These are phyloP conservation scores for Polygonum maritimum DNA, from an alignment of 148 eudicot genomes.

Conservation along the genomic window DNA sequence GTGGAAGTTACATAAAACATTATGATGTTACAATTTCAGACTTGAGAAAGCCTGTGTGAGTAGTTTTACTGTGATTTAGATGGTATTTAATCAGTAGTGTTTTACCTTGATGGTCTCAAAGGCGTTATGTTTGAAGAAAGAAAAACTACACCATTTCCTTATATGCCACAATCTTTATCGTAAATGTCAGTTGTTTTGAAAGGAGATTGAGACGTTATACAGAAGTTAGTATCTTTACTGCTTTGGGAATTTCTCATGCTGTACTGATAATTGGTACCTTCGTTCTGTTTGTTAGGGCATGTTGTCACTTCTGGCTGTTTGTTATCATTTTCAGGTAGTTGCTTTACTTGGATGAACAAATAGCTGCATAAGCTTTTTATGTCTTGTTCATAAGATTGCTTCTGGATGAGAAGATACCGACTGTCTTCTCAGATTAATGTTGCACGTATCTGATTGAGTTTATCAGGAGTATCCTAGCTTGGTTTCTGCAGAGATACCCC, in stretches of 20 bases:
- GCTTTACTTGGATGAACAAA: constrained; percentile 9
- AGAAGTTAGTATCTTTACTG: background rate
- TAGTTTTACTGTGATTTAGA: background rate
- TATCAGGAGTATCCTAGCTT: background rate
- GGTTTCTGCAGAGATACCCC: background rate
- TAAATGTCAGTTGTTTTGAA: background rate
- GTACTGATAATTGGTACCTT: background rate
- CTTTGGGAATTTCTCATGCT: background rate
- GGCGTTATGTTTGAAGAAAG: background rate
- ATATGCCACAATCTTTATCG: background rate
- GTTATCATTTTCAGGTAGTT: background rate
- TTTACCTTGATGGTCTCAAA: background rate
- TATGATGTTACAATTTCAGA: background rate
- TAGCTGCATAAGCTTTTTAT: background rate
- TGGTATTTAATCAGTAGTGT: background rate
- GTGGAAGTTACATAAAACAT: background rate
- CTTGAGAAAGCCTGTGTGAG: background rate
- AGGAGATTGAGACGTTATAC: background rate
- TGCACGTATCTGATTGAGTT: background rate
- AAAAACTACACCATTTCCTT: background rate
- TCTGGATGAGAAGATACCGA: constrained; percentile 5
- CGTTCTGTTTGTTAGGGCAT: background rate
- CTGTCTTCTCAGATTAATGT: background rate
- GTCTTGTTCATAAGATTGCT: background rate
- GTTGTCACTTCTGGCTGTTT: background rate